Base-by-base conservation (phyloP, 148 eudicot genomes). In the Vaccinium macrocarpon region DNA sequence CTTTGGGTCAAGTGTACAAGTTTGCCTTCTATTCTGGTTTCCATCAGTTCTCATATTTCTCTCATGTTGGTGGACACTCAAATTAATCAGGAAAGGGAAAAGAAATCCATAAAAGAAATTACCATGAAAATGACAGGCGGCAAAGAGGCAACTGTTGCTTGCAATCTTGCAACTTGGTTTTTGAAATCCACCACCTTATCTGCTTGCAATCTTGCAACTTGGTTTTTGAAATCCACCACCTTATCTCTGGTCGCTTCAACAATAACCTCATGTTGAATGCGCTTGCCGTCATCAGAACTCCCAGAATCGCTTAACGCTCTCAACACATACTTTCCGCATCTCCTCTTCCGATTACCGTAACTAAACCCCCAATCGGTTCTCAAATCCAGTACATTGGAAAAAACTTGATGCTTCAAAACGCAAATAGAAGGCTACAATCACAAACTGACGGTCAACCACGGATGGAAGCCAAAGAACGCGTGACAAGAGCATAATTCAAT, bases 41-140 rank as follows among this genome's bases (percentile, higher is more conserved):
- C 79, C 48, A 7, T 76, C 15, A 19, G 4, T 21, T 46, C 27
- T 42, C 46, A 50, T 18, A 50, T 14, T 9, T 11, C 27, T 19
- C 62, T 19, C 62, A 27, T 51, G 11, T 38, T 46, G 23, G 38
- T 68, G 42, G 18, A 27, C 29, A 12, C 21, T 15, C 6, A 73
- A 48, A 19, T 52, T n/a, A 11, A 32, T 29, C 32, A 29, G 23
- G 13, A 53, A 51, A 3, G 7, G 1, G 16, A 0, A 82, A 38
- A 25, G 57, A 70, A 18, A 72, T 29, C 14, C 16, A 38, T 7
- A 7, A n/a, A 53, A 35, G 9, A 85, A 42, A 42, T 83, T 86
- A 90, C 92, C 90, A 84, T 15, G 55, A 81, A 87, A 57, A 80
- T 23, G 0, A 86, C 66, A 32, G 87, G 88, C 74, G 90, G 92